Percentiles rank a stretch among this genome's conserved stretches.
phyloP scores from a whole-genome alignment of 2,329 filamentous ascomycete species.

The Plectosphaerella cucumerina region DNA sequence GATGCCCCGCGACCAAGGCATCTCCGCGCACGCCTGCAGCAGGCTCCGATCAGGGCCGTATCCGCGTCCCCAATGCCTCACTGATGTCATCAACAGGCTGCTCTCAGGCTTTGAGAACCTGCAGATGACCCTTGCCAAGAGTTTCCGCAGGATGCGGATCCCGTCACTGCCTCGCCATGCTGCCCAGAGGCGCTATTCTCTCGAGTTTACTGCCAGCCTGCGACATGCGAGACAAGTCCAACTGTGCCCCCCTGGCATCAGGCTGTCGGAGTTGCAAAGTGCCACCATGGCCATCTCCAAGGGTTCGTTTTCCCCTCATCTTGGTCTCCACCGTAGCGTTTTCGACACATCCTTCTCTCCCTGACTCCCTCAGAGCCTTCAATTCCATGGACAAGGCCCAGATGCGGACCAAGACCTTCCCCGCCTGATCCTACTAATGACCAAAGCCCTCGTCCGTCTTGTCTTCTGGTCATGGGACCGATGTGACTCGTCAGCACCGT shows the following conservation, averaged over 20 bases:
- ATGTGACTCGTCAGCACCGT: background rate
- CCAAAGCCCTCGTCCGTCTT: background rate
- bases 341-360: background rate
- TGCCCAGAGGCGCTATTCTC: background rate
- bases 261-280: background rate
- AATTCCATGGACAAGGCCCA: background rate
- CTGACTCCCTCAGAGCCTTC: background rate
- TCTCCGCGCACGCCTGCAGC: background rate
- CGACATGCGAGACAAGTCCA: too few relatives aligned
- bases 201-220: background rate
- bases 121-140: slow-evolving; percentile 1
- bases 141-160: background rate
- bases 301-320: background rate
- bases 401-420: background rate
- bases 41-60: background rate
- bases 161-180: background rate
- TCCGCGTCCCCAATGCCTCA: background rate
- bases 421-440: background rate
- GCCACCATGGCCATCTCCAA: background rate
- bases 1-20: background rate
- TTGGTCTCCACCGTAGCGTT: background rate
- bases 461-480: background rate
- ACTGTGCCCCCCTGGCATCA: background rate
- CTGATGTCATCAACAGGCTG: background rate
- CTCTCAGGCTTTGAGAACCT: background rate